phyloP scores from a whole-genome alignment of 2,329 filamentous ascomycete species.

The Albophoma yamanashiensis region DNA sequence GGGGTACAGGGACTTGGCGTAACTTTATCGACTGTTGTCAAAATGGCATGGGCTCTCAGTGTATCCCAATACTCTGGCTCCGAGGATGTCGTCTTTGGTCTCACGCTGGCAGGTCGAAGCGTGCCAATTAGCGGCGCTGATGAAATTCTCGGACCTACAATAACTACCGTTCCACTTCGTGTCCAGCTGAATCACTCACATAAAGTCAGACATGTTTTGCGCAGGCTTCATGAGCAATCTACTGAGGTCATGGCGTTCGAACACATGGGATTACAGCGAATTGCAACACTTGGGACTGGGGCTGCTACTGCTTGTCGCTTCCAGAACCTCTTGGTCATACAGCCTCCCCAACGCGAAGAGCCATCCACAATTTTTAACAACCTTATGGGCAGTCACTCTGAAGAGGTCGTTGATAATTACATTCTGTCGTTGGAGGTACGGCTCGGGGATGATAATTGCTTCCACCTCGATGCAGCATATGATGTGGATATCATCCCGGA shows the following conservation, averaged over 20 bases:
- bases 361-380: background rate
- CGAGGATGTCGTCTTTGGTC: constrained; percentile 29
- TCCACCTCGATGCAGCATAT: background rate
- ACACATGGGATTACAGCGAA: constrained; percentile 11
- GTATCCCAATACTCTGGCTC: constrained; percentile 33
- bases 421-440: background rate
- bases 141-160: constrained; percentile 16
- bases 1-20: constrained; percentile 10
- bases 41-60: constrained; percentile 38
- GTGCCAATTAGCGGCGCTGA: constrained; percentile 11
- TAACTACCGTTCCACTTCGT: constrained; percentile 31
- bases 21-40: constrained; percentile 11
- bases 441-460: background rate
- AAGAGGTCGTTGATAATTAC: constrained; percentile 2
- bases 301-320: constrained; percentile 12
- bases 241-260: constrained; percentile 9
- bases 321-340: constrained; percentile 17
- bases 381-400: background rate
- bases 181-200: constrained; percentile 19
- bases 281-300: constrained; percentile 7
- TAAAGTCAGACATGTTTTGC: constrained; percentile 4
- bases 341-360: constrained; percentile 3
- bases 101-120: constrained; percentile 28
- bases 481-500: background rate
- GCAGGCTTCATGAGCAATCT: constrained; percentile 6